Percentiles rank a stretch among this genome's conserved stretches.
phyloP scores from a whole-genome alignment of 257 asterid species.

The Parsonsia alboflavescens region DNA sequence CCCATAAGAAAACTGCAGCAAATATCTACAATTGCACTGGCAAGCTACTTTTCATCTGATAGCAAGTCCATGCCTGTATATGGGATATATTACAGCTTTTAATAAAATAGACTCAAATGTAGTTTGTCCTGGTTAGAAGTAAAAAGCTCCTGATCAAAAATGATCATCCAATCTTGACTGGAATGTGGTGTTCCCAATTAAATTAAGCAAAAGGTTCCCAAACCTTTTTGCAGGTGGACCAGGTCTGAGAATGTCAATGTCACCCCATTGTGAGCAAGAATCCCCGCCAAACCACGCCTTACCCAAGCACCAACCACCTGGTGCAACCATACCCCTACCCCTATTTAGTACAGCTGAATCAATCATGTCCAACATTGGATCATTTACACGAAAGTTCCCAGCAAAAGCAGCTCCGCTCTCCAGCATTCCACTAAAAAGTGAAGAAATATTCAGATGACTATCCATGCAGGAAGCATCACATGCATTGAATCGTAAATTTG shows the following conservation, averaged over 20 bases:
- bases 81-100: not conserved
- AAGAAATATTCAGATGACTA: conserved; percentile 2
- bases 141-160: not conserved
- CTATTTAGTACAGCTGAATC: conserved; percentile 32
- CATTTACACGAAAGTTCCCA: conserved; percentile 21
- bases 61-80: not conserved
- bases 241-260: conserved; percentile 28
- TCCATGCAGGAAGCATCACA: conserved; percentile 2
- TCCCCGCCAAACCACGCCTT: conserved; percentile 26
- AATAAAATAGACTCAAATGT: not conserved
- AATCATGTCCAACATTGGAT: conserved; percentile 31
- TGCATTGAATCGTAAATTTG: conserved; percentile 25
- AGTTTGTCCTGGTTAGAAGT: not conserved
- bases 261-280: conserved; percentile 38
- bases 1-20: not conserved
- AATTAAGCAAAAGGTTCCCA: conserved; percentile 27
- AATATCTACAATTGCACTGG: not conserved
- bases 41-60: not conserved
- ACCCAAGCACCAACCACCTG: conserved; percentile 49
- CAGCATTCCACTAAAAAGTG: conserved; percentile 16
- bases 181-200: conserved; percentile 15
- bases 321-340: conserved; percentile 20
- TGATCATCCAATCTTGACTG: conserved; percentile 9
- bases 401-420: conserved; percentile 32
- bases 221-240: conserved; percentile 32